phyloP scores from a whole-genome alignment of 805 yeast genomes.

The Brettanomyces nanus region DNA sequence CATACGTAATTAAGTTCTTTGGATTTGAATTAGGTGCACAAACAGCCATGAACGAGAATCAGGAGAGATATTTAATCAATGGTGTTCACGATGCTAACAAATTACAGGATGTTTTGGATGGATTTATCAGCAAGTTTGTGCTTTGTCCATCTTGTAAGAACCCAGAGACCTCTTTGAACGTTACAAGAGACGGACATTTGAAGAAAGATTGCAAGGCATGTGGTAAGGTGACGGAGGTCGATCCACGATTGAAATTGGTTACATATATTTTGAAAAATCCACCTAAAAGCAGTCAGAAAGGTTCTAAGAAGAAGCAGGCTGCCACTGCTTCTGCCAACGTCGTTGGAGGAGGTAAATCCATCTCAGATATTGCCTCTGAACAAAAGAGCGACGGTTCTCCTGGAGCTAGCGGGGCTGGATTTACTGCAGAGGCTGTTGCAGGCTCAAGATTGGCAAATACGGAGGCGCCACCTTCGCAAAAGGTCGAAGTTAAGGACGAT shows the following conservation, averaged over 20 bases:
- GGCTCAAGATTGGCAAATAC: constrained; percentile 28
- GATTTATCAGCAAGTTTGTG: constrained; percentile 87
- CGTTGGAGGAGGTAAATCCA: constrained; percentile 80
- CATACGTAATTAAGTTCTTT: constrained; percentile 87
- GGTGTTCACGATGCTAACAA: constrained; percentile 89
- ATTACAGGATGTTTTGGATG: constrained; percentile 90
- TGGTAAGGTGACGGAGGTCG: constrained; percentile 81
- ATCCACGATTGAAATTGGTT: constrained; percentile 80
- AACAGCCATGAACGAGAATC: constrained; percentile 69
- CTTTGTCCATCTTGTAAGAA: constrained; percentile 92
- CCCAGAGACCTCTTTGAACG: constrained; percentile 90
- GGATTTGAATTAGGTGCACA: constrained; percentile 98
- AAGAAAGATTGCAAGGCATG: constrained; percentile 97
- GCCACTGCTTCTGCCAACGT: constrained; percentile 88
- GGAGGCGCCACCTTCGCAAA: constrained; percentile 52
- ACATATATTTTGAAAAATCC: constrained; percentile 87
- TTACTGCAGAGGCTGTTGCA: constrained; percentile 26
- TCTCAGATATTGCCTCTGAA: constrained; percentile 64
- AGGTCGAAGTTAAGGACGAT: constrained; percentile 71
- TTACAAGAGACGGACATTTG: constrained; percentile 66
- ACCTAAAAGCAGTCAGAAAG: constrained; percentile 55
- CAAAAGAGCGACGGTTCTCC: constrained; percentile 18
- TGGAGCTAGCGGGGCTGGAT: constrained; percentile 15
- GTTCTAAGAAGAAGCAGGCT: constrained; percentile 49
- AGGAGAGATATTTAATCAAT: constrained; percentile 85